Conservation (phyloP, 805 yeast genomes). For the Candida pseudofarinosa region DNA sequence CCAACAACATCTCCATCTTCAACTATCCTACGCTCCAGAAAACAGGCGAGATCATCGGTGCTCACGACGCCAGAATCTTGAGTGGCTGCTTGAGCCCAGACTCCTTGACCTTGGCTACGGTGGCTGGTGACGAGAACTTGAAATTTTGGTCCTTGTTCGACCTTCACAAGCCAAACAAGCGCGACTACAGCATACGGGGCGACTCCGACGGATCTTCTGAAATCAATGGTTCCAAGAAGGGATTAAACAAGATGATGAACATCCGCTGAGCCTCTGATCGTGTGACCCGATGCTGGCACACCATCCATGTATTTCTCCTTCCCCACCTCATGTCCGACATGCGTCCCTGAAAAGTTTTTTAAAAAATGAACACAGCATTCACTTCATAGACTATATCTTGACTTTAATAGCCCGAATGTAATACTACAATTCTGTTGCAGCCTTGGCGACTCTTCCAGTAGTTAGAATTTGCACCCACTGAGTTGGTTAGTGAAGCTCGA, state of each 20-base stretch:
- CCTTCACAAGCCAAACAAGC: slow-evolving; percentile 22
- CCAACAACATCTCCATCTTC: slow-evolving; percentile 77
- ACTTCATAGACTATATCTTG: neutral
- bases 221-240: slow-evolving; percentile 15
- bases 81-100: slow-evolving; percentile 86
- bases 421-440: too few relatives aligned
- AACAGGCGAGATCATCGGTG: slow-evolving; percentile 80
- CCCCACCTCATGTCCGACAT: too few relatives aligned
- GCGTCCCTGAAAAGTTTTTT: too few relatives aligned
- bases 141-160: slow-evolving; percentile 94
- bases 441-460: neutral
- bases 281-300: too few relatives aligned
- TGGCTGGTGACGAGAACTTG: slow-evolving; percentile 93
- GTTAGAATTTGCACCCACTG: neutral
- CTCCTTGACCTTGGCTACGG: slow-evolving; percentile 84
- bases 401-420: neutral
- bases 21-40: slow-evolving; percentile 81
- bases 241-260: slow-evolving; percentile 24
- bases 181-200: slow-evolving; percentile 15
- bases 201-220: slow-evolving; percentile 12
- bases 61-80: slow-evolving; percentile 87
- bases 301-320: too few relatives aligned
- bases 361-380: neutral
- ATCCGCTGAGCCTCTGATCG: slow-evolving; percentile 16
- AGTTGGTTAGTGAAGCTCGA: neutral